phyloP scores from a whole-genome alignment of 805 yeast genomes.

The Metschnikowia sp. region DNA sequence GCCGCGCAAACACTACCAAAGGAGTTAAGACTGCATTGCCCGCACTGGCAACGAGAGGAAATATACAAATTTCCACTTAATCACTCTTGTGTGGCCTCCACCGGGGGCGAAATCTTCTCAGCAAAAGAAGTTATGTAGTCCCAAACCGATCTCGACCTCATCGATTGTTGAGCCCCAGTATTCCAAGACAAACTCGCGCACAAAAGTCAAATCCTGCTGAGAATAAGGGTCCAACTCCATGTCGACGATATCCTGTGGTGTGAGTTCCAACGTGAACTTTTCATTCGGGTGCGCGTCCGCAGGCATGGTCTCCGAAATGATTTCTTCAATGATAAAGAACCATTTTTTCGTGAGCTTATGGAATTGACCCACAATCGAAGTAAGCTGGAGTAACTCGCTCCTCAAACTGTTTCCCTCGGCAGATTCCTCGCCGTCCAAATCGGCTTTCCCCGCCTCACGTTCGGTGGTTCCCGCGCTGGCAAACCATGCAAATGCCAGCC shows the following conservation, averaged over 20 bases:
- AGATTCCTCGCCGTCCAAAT: constrained; percentile 5
- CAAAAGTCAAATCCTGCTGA: constrained; percentile 34
- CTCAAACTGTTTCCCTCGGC: background rate
- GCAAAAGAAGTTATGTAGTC: constrained; percentile 31
- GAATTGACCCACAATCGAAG: constrained; percentile 36
- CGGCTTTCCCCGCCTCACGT: constrained; percentile 14
- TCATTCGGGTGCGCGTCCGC: constrained; percentile 6
- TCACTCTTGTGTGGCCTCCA: too few species aligned
- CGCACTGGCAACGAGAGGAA: too few species aligned
- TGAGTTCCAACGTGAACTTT: constrained; percentile 27
- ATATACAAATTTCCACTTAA: too few species aligned
- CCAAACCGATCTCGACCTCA: constrained; percentile 33
- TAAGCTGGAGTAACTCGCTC: constrained; percentile 12
- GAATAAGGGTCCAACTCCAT: constrained; percentile 44
- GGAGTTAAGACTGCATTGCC: too few species aligned
- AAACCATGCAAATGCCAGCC: constrained; percentile 82
- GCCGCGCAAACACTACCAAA: too few species aligned
- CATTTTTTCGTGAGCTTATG: constrained; percentile 39
- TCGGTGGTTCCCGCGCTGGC: constrained; percentile 73
- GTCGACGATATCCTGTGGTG: constrained; percentile 40
- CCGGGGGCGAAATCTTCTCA: constrained; percentile 1
- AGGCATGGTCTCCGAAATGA: constrained; percentile 28
- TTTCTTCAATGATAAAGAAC: constrained; percentile 34
- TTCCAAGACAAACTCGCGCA: constrained; percentile 30
- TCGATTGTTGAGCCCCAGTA: constrained; percentile 32